These are phyloP conservation scores for Emericellopsis cladophorae DNA, from an alignment of 2,329 filamentous ascomycete genomes.

Conservation along the genomic window DNA sequence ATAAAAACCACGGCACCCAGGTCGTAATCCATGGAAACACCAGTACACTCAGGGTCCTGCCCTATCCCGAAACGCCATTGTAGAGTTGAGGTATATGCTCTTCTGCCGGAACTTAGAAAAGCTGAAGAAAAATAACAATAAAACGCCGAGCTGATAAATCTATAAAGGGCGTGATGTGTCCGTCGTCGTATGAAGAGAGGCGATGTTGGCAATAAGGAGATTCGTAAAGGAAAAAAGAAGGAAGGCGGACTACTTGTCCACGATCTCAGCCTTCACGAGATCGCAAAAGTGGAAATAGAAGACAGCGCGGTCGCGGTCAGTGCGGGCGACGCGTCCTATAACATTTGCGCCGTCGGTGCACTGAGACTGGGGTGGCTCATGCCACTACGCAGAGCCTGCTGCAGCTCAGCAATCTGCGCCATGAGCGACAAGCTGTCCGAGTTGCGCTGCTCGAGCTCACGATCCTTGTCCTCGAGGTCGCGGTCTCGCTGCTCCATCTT, in stretches of 20 bases:
- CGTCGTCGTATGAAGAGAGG: too few relatives aligned
- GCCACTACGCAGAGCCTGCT: slow-evolving; percentile 25
- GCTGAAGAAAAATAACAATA: too few relatives aligned
- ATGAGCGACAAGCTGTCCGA: slow-evolving; percentile 33
- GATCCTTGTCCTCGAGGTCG: slow-evolving; percentile 10
- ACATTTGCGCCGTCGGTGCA: slow-evolving; percentile 27
- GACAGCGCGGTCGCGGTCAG: too few relatives aligned
- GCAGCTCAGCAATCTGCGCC: slow-evolving; percentile 32
- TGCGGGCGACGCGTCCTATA: slow-evolving; percentile 12
- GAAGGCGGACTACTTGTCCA: neutral
- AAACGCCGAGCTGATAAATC: too few relatives aligned
- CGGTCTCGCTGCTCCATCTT: slow-evolving; percentile 36
- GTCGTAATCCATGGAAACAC: too few relatives aligned
- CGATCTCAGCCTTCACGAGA: neutral
- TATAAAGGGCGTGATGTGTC: too few relatives aligned
- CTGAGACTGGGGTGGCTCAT: slow-evolving; percentile 16
- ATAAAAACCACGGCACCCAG: too few relatives aligned
- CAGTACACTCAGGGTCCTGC: too few relatives aligned
- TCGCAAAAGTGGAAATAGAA: neutral
- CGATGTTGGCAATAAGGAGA: too few relatives aligned
- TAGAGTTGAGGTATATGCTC: too few relatives aligned
- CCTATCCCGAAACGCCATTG: too few relatives aligned
- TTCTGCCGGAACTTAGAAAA: too few relatives aligned
- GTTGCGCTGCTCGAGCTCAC: slow-evolving; percentile 25
- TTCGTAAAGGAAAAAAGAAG: neutral